phyloP scores from a whole-genome alignment of 352 stramenopile species.

The Aphanomyces invadans region DNA sequence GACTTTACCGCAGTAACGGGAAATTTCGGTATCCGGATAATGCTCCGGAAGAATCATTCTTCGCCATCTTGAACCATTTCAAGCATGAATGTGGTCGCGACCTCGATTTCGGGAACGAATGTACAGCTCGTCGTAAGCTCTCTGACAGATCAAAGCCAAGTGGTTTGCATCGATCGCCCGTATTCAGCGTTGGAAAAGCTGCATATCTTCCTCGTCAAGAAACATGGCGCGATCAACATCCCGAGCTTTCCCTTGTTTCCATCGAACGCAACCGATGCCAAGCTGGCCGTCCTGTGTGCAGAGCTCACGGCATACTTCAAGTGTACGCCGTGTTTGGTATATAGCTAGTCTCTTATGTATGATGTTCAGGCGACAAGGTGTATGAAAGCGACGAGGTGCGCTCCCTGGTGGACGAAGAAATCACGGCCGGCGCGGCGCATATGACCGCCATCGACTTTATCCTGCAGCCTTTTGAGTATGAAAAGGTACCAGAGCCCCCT shows the following conservation, averaged over 20 bases:
- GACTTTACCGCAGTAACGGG: not conserved
- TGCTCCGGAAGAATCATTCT: constrained; percentile 5
- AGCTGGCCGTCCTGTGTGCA: constrained; percentile 15
- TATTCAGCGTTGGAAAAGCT: constrained; percentile 13
- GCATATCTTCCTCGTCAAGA: constrained; percentile 1
- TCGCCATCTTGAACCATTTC: not conserved
- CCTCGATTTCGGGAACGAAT: constrained; percentile 14
- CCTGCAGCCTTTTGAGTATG: constrained; percentile 63
- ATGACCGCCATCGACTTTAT: constrained; percentile 83
- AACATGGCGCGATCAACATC: not conserved
- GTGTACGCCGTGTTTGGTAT: not conserved
- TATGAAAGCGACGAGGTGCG: constrained; percentile 12
- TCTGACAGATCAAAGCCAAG: constrained; percentile 2
- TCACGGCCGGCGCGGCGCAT: constrained; percentile 28
- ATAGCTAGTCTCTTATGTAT: not conserved
- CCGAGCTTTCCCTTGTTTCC: constrained; percentile 23
- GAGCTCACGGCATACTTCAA: constrained; percentile 22
- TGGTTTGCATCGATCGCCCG: constrained; percentile 17
- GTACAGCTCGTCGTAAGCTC: constrained; percentile 24
- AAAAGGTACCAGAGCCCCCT: constrained; percentile 38
- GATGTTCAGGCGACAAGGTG: not conserved
- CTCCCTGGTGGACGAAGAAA: constrained; percentile 1
- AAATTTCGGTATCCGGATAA: constrained; percentile 6
- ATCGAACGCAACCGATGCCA: constrained; percentile 1
- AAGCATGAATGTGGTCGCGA: constrained; percentile 24